phyloP scores from a whole-genome alignment of 148 eudicot species.

The Suaeda aralocaspica region DNA sequence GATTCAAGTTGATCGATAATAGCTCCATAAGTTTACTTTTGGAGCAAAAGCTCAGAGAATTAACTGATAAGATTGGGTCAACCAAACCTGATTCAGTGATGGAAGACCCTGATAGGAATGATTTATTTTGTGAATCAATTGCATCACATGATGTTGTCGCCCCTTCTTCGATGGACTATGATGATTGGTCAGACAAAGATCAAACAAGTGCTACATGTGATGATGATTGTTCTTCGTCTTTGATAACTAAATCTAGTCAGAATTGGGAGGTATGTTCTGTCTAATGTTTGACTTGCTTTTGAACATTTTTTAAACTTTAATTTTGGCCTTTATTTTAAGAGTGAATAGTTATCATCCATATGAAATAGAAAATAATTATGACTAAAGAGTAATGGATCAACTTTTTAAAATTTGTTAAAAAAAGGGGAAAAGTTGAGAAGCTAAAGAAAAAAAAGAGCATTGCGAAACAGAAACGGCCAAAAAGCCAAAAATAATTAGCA shows the following conservation, averaged over 20 bases:
- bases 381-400: too few relatives aligned
- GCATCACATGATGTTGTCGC: slow-evolving; percentile 24
- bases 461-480: too few relatives aligned
- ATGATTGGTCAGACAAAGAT: slow-evolving; percentile 33
- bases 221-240: slow-evolving; percentile 32
- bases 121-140: slow-evolving; percentile 32
- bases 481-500: background rate
- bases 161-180: slow-evolving; percentile 24
- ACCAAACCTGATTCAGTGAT: slow-evolving; percentile 33
- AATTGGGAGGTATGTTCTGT: slow-evolving; percentile 30
- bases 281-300: background rate
- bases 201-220: slow-evolving; percentile 32
- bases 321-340: background rate
- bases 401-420: too few relatives aligned
- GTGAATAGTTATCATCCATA: too few relatives aligned
- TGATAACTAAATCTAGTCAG: slow-evolving; percentile 24
- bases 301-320: background rate
- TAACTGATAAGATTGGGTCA: slow-evolving; percentile 63
- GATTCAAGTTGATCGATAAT: slow-evolving; percentile 46
- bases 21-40: slow-evolving; percentile 79
- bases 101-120: slow-evolving; percentile 30
- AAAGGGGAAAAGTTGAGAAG: too few relatives aligned
- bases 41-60: slow-evolving; percentile 87
- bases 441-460: too few relatives aligned
- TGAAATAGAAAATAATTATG: too few relatives aligned